phyloP scores from a whole-genome alignment of 306 rosid species.

The Pyrus betulifolia region DNA sequence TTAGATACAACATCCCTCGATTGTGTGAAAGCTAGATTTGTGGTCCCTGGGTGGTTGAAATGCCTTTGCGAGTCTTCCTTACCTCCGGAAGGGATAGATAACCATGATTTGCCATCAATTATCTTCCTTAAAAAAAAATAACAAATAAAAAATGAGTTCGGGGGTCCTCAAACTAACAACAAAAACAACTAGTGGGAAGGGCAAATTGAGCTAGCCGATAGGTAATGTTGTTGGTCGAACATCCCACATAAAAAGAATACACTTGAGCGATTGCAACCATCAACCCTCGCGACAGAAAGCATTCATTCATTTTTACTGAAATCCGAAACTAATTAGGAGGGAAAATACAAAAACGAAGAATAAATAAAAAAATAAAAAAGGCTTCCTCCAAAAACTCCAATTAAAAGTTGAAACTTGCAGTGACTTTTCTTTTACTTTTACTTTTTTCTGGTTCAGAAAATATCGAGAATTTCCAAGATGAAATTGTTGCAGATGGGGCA shows the following conservation, averaged over 20 bases:
- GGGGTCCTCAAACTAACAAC: no score
- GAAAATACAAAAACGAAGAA: neutral
- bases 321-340: neutral
- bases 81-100: no score
- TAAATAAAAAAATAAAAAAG: neutral
- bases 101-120: accelerated
- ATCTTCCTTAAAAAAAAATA: accelerated
- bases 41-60: accelerated
- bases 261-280: no score
- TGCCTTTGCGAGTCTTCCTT: no score
- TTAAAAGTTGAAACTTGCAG: no score
- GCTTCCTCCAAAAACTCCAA: neutral
- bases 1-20: no score
- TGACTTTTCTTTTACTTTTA: neutral
- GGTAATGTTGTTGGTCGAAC: no score
- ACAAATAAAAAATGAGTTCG: no score
- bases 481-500: constrained; percentile 80
- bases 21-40: no score
- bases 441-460: constrained; percentile 35
- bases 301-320: neutral
- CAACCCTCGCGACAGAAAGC: neutral
- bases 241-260: no score
- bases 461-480: constrained; percentile 67
- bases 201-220: no score
- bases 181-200: no score